A percentile compares a stretch with the other conserved stretches of the same genome.
Conservation (phyloP, 2,329 filamentous ascomycete species). For the Fusarium sp. region DNA sequence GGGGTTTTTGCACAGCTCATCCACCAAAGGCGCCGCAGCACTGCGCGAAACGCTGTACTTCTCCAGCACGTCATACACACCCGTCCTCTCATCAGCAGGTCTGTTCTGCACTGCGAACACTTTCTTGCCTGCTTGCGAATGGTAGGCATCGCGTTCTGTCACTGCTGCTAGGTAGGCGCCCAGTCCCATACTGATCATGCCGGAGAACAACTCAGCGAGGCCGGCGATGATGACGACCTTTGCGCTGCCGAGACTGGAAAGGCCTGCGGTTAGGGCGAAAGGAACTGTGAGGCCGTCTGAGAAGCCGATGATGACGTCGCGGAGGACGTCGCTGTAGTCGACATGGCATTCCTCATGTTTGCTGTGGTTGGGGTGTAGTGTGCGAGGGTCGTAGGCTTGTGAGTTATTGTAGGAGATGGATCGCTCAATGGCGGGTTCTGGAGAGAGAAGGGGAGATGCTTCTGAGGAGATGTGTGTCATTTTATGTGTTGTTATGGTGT, state of each 20-base stretch:
- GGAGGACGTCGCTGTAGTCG: conserved; percentile 62
- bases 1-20: conserved; percentile 62
- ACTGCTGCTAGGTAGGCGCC: conserved; percentile 78
- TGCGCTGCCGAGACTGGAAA: conserved; percentile 75
- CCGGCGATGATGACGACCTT: conserved; percentile 78
- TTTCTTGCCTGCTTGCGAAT: conserved; percentile 63
- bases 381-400: conserved; percentile 30
- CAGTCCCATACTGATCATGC: conserved; percentile 82
- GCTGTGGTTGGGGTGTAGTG: conserved; percentile 44
- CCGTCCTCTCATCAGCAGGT: conserved; percentile 61
- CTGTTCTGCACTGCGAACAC: conserved; percentile 58
- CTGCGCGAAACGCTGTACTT: conserved; percentile 62
- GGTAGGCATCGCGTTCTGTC: conserved; percentile 67
- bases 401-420: conserved; percentile 42
- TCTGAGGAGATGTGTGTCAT: conserved; percentile 50
- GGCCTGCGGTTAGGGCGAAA: conserved; percentile 81
- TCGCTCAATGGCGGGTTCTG: conserved; percentile 51
- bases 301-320: conserved; percentile 80
- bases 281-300: conserved; percentile 85
- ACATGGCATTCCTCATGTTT: conserved; percentile 48
- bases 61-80: conserved; percentile 64
- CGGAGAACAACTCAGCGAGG: conserved; percentile 80
- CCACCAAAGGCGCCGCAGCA: conserved; percentile 61
- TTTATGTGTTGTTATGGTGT: neutral
- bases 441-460: conserved; percentile 51